A percentile compares a stretch with the other conserved stretches of the same genome.
Evolutionary conservation across 2,329 filamentous ascomycete species (phyloP).

Genomic region (Aspergillus sp.): DNA sequence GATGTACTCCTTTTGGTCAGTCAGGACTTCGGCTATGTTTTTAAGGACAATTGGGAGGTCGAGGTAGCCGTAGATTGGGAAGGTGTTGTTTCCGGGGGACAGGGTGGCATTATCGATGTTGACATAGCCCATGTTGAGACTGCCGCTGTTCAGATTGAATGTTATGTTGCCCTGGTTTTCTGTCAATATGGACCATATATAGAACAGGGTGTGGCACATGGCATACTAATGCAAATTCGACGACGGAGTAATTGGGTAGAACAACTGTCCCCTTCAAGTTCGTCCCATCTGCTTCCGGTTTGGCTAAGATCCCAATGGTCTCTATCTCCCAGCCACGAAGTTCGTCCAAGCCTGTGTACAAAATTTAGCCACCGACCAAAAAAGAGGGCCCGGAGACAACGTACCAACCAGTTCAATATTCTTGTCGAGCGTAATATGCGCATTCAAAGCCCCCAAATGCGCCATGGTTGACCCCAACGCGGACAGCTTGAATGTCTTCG

Average conservation of each 20-base stretch:
- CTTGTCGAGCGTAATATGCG: conserved; percentile 35
- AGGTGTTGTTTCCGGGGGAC: conserved; percentile 38
- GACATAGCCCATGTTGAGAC: conserved; percentile 35
- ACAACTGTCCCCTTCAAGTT: conserved; percentile 39
- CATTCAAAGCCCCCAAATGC: conserved; percentile 35
- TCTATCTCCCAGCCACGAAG: conserved; percentile 34
- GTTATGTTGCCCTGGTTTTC: conserved; percentile 36
- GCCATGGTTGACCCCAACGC: conserved; percentile 31
- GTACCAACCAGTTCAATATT: conserved; percentile 32
- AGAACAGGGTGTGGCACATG: not conserved
- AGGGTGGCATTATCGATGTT: conserved; percentile 34
- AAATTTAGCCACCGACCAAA: not conserved
- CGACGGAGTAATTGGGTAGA: conserved; percentile 40
- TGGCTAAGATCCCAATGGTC: conserved; percentile 31
- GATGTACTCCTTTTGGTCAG: conserved; percentile 30
- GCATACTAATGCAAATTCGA: conserved; percentile 31
- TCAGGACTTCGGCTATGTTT: conserved; percentile 37
- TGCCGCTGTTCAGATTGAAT: conserved; percentile 36
- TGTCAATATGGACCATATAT: not conserved
- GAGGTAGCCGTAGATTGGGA: conserved; percentile 10
- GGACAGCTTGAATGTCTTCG: conserved; percentile 30
- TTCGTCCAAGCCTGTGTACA: conserved; percentile 24
- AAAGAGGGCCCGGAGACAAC: not conserved
- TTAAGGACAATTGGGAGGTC: conserved; percentile 32
- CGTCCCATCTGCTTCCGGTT: conserved; percentile 29